phyloP scores from a whole-genome alignment of 768 basidiomycete genomes.

The button mushroom (Agaricus bisporus) region DNA sequence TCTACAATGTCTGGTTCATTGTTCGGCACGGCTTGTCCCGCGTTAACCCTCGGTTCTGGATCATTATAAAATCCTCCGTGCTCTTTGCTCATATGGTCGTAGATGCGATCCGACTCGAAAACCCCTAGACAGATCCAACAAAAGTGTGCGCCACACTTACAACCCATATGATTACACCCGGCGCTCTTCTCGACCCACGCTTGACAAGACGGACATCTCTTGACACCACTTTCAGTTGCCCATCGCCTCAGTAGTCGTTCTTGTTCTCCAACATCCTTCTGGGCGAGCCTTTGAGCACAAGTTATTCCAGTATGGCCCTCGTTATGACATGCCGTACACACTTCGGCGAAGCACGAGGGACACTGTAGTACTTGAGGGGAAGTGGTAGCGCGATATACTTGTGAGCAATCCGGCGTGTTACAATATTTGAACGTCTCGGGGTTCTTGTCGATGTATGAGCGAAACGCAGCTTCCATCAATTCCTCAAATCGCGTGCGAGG shows the following conservation, averaged over 20 bases:
- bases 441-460: slow-evolving; percentile 46
- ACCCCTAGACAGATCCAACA: slow-evolving; percentile 16
- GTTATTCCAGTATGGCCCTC: slow-evolving; percentile 47
- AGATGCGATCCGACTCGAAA: slow-evolving; percentile 10
- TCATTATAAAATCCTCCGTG: slow-evolving; percentile 6
- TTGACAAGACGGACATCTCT: slow-evolving; percentile 41
- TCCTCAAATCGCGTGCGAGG: slow-evolving; percentile 41
- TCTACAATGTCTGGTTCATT: slow-evolving; percentile 5
- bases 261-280: slow-evolving; percentile 31
- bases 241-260: slow-evolving; percentile 36
- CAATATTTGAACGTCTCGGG: slow-evolving; percentile 58
- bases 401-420: slow-evolving; percentile 65
- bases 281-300: slow-evolving; percentile 32
- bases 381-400: slow-evolving; percentile 46
- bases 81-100: slow-evolving; percentile 10
- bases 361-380: slow-evolving; percentile 31
- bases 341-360: slow-evolving; percentile 43
- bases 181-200: slow-evolving; percentile 42
- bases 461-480: slow-evolving; percentile 52
- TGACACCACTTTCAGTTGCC: slow-evolving; percentile 30
- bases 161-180: slow-evolving; percentile 53
- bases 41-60: background rate
- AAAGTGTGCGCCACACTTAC: slow-evolving; percentile 41
- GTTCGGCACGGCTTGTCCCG: background rate
- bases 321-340: slow-evolving; percentile 44